These are phyloP conservation scores for Flaveria brownii DNA, from an alignment of 129 eudicot species.

Conservation along the genomic window DNA sequence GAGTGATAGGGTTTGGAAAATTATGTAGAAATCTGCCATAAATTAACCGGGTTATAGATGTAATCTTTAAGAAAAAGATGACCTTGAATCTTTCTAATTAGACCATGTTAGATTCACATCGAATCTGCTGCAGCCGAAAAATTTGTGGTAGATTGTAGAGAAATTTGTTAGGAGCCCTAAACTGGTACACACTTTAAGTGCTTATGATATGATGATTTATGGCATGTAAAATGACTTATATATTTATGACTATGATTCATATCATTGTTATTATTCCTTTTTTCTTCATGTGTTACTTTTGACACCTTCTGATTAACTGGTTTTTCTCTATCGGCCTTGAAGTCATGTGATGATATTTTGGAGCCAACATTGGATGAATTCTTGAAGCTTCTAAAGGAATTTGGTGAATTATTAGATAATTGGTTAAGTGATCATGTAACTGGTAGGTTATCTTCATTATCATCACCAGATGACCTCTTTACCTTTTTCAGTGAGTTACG, in stretches of 20 bases:
- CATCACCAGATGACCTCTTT: slow-evolving; percentile 90
- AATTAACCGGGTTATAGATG: background rate
- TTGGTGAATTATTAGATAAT: slow-evolving; percentile 56
- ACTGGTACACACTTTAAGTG: slow-evolving; percentile 13
- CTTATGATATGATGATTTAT: slow-evolving; percentile 6
- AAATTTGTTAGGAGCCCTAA: slow-evolving; percentile 4
- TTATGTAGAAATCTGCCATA: background rate
- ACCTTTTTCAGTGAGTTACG: slow-evolving; percentile 76
- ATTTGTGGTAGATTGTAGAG: background rate
- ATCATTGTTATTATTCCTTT: slow-evolving; percentile 10
- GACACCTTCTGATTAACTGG: background rate
- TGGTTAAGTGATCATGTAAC: slow-evolving; percentile 71
- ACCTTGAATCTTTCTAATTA: no score
- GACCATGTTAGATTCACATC: background rate
- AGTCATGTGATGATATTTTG: slow-evolving; percentile 80
- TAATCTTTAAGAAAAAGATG: background rate
- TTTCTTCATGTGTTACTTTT: background rate
- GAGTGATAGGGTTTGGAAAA: background rate
- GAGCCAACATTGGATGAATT: slow-evolving; percentile 88
- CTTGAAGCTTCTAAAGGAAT: slow-evolving; percentile 55
- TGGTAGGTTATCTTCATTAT: slow-evolving; percentile 55
- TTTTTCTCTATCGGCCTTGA: slow-evolving; percentile 31
- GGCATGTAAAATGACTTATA: background rate
- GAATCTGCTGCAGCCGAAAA: background rate
- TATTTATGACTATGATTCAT: background rate